Evolutionary conservation across 768 basidiomycete species (phyloP).

Genomic region (Russula olivacea): DNA sequence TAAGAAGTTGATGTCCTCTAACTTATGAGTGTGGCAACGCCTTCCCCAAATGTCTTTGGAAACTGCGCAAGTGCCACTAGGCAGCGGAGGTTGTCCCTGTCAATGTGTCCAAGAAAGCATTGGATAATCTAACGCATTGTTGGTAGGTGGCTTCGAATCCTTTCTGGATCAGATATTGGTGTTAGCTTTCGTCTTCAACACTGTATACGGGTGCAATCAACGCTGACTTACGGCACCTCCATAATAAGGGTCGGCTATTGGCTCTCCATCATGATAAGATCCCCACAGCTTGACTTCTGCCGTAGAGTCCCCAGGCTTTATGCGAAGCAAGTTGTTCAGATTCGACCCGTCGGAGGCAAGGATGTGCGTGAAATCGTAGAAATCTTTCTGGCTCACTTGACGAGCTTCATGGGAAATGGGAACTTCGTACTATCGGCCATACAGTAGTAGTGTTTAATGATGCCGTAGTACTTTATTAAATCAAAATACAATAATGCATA

Average conservation of each 20-base stretch:
- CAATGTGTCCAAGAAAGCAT: conserved; percentile 74
- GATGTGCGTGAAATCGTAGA: conserved; percentile 72
- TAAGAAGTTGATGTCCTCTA: background rate
- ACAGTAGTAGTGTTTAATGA: background rate
- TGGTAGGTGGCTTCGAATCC: conserved; percentile 76
- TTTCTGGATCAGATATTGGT: conserved; percentile 35
- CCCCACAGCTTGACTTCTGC: conserved; percentile 76
- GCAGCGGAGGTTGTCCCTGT: conserved; percentile 29
- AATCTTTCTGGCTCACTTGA: conserved; percentile 61
- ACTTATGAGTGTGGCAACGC: background rate
- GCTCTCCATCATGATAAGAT: conserved; percentile 60
- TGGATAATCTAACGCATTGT: conserved; percentile 66
- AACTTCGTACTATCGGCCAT: conserved; percentile 50
- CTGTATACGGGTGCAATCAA: conserved; percentile 2
- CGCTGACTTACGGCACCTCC: conserved; percentile 49
- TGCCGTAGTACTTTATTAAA: too few relatives aligned
- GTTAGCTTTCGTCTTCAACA: background rate
- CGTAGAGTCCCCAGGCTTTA: conserved; percentile 44
- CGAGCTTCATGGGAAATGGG: conserved; percentile 66
- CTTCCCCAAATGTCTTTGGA: background rate
- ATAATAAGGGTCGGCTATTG: conserved; percentile 85
- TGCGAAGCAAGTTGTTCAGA: conserved; percentile 51
- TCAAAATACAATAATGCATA: conserved; percentile 27
- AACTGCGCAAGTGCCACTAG: background rate
- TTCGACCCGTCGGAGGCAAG: conserved; percentile 81